These are phyloP conservation scores for Fusarium acutatum DNA, from an alignment of 2,329 filamentous ascomycete genomes.

Conservation along the genomic window DNA sequence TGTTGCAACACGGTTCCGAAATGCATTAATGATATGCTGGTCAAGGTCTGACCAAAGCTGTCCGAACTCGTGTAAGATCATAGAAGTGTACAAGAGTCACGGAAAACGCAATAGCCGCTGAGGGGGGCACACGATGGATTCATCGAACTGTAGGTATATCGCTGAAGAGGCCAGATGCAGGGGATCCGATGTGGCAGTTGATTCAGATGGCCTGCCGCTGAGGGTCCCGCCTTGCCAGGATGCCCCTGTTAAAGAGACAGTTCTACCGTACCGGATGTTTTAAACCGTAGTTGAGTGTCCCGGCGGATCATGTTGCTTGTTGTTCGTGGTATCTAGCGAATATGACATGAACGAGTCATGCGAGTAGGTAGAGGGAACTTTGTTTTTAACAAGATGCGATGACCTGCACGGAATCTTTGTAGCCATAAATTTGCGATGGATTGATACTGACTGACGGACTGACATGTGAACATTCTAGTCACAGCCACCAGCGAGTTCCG, in stretches of 20 bases:
- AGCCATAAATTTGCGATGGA: neutral
- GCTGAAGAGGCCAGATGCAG: slow-evolving; percentile 25
- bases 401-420: slow-evolving; percentile 26
- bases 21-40: neutral
- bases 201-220: slow-evolving; percentile 36
- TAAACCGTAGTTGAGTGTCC: slow-evolving; percentile 31
- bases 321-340: slow-evolving; percentile 7
- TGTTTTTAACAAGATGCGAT: neutral
- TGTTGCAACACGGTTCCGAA: slow-evolving; percentile 1
- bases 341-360: slow-evolving; percentile 18
- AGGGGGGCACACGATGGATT: neutral
- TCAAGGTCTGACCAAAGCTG: neutral
- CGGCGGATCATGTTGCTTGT: slow-evolving; percentile 11
- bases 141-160: neutral
- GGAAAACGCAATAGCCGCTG: slow-evolving; percentile 2
- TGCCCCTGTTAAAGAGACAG: slow-evolving; percentile 31
- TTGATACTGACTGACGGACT: neutral
- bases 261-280: slow-evolving; percentile 26
- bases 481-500: neutral
- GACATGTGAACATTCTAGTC: neutral
- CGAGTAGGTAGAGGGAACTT: slow-evolving; percentile 3
- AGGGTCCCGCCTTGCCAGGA: slow-evolving; percentile 28
- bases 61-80: neutral
- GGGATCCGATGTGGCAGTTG: slow-evolving; percentile 38
- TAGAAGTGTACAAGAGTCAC: slow-evolving; percentile 7